Base-by-base conservation (phyloP, 306 rosid species). In the Rosa lucieae region DNA sequence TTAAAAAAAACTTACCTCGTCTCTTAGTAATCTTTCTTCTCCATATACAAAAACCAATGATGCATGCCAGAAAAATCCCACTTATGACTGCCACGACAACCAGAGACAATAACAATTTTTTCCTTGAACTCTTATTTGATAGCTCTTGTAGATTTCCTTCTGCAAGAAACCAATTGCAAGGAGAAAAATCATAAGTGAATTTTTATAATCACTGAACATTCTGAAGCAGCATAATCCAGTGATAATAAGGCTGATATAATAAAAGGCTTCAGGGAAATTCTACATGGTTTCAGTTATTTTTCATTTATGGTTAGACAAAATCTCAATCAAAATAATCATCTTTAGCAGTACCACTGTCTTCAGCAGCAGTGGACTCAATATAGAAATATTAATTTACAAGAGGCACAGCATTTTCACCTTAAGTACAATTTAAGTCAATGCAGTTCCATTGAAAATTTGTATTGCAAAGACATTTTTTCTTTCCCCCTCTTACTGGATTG, bases 401-500 rank as follows among this genome's bases (percentile, higher is more conserved):
- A 46, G 58, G 46, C 29, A 35, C 29, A 32, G 37, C 9, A 63
- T 67, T 15, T 71, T 87, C 81, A 89, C 93, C 93, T 67, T 15
- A 48, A 70, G 85, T 85, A 63, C 93, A 91, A 37, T 78, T 87
- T 43, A 88, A 78, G 43, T 23, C 73, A 63, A 53, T 62, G 70
- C 79, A 72, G 66, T 87, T 84, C 96, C 96, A 91, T 53, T 35
- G 29, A 43, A 73, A 85, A 48, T 76, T 72, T 66, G 80, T 15
- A 18, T 75, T 55, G 83, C 92, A 89, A 39, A 78, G 82, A 79
- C 96, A 91, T 72, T 87, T 87, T 72, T 73, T 85, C 43, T 68
- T 72, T 68, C 88, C 85, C 74, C 80, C 70, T 35, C 8, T 21
- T 20, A 84, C 75, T 26, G 40, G 72, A 72, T 78, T 87, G 83